Evolutionary conservation across 1,284 basidiomycete species (phyloP).

Genomic region (Trichosporon ovoides): DNA sequence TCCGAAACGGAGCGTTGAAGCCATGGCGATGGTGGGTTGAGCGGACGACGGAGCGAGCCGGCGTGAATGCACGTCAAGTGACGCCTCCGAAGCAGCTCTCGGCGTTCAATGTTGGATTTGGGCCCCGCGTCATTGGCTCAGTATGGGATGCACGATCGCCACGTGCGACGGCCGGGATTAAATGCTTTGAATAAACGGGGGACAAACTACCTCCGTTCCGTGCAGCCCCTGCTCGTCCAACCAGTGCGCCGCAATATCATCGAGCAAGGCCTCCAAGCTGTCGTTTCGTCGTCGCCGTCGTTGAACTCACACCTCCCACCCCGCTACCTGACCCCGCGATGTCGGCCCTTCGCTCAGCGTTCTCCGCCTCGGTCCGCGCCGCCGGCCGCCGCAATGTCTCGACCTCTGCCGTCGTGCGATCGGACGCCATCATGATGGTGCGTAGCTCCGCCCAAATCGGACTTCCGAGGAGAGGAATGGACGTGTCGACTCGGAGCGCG

Average conservation of each 20-base stretch:
- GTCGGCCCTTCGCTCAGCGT: constrained; percentile 38
- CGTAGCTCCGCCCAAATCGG: constrained; percentile 29
- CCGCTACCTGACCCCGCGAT: constrained; percentile 22
- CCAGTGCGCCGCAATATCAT: constrained; percentile 9
- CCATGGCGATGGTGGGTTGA: not conserved
- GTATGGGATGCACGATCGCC: not conserved
- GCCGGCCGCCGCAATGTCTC: constrained; percentile 50
- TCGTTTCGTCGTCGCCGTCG: constrained; percentile 8
- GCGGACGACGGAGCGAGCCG: not conserved
- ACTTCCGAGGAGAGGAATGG: not conserved
- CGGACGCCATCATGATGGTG: constrained; percentile 61
- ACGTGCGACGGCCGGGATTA: not conserved
- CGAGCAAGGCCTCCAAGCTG: not conserved
- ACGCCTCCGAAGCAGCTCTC: not conserved
- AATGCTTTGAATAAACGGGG: not conserved
- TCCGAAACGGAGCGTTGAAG: constrained; percentile 5
- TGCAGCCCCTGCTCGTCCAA: constrained; percentile 2
- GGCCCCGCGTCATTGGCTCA: constrained; percentile 2
- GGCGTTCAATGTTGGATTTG: not conserved
- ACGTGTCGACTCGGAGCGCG: too few relatives aligned
- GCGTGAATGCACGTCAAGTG: not conserved
- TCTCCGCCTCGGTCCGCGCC: constrained; percentile 25
- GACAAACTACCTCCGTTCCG: not conserved
- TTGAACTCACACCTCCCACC: not conserved
- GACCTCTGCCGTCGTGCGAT: constrained; percentile 51